phyloP scores from a whole-genome alignment of 257 asterid genomes.

The Nicotiana paniculata region DNA sequence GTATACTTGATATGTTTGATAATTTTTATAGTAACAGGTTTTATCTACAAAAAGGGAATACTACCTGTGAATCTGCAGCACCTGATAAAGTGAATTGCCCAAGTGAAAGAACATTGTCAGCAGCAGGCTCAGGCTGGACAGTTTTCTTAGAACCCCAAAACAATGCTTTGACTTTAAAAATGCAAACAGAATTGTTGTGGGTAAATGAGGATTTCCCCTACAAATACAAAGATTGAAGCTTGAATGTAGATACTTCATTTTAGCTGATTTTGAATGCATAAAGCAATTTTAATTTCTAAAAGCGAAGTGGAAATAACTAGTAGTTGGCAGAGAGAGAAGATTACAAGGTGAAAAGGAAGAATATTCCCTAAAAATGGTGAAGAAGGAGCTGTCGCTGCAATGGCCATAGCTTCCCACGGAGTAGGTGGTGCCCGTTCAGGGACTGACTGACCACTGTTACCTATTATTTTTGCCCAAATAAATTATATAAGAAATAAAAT shows the following conservation, averaged over 20 bases:
- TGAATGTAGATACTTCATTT: too few species aligned
- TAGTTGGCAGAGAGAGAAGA: slow-evolving; percentile 13
- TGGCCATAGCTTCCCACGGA: not conserved
- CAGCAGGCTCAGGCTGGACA: slow-evolving; percentile 51
- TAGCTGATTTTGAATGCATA: not conserved
- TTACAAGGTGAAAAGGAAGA: slow-evolving; percentile 38
- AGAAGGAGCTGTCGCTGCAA: slow-evolving; percentile 50
- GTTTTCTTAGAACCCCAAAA: slow-evolving; percentile 83
- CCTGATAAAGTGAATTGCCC: slow-evolving; percentile 64
- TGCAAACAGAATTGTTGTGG: slow-evolving; percentile 19
- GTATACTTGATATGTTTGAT: not conserved
- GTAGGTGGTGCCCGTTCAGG: not conserved
- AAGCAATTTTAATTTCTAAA: not conserved
- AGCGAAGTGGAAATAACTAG: not conserved
- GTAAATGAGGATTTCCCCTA: slow-evolving; percentile 37
- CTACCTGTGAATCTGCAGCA: slow-evolving; percentile 51
- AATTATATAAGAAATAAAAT: not conserved
- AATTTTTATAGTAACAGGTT: not conserved
- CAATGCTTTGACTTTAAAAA: slow-evolving; percentile 46
- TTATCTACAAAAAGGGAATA: slow-evolving; percentile 13
- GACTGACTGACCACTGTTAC: not conserved
- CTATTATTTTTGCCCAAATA: not conserved
- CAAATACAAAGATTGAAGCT: slow-evolving; percentile 4
- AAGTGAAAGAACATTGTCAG: slow-evolving; percentile 41
- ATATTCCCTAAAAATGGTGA: slow-evolving; percentile 56